phyloP scores from a whole-genome alignment of 805 yeast genomes.

The Saccharomycopsis sp. region DNA sequence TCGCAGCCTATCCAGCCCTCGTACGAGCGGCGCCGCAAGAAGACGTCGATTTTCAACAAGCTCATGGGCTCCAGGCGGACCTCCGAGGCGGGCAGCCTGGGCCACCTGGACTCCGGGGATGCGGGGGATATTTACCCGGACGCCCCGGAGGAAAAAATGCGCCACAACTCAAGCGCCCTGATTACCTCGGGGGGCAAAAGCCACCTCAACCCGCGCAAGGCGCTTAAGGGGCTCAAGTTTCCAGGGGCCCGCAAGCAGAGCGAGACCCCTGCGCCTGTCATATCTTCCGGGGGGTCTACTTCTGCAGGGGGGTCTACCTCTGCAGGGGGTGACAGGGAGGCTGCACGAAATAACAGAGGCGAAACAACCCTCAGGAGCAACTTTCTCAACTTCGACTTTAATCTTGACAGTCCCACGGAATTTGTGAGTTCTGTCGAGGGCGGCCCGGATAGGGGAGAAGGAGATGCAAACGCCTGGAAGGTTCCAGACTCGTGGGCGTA shows the following conservation, averaged over 20 bases:
- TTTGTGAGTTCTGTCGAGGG: conserved; percentile 3
- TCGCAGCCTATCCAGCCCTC: conserved; percentile 14
- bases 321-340: neutral
- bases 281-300: too few species aligned
- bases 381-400: conserved; percentile 13
- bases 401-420: conserved; percentile 10
- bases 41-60: conserved; percentile 8
- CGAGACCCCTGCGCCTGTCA: too few species aligned
- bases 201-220: conserved; percentile 8
- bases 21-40: conserved; percentile 2
- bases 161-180: conserved; percentile 19
- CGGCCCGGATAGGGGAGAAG: neutral
- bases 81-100: neutral
- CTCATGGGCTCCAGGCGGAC: conserved; percentile 4
- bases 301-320: too few species aligned
- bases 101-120: too few species aligned
- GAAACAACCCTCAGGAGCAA: conserved; percentile 2
- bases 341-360: neutral
- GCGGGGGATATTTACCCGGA: too few species aligned
- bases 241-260: too few species aligned
- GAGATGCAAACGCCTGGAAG: conserved; percentile 31
- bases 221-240: conserved; percentile 7
- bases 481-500: conserved; percentile 48
- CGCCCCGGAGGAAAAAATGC: conserved; percentile 3
- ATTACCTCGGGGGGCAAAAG: conserved; percentile 8